Conservation (phyloP, 139 green algal species). For the Zygnema circumcarinatum region DNA sequence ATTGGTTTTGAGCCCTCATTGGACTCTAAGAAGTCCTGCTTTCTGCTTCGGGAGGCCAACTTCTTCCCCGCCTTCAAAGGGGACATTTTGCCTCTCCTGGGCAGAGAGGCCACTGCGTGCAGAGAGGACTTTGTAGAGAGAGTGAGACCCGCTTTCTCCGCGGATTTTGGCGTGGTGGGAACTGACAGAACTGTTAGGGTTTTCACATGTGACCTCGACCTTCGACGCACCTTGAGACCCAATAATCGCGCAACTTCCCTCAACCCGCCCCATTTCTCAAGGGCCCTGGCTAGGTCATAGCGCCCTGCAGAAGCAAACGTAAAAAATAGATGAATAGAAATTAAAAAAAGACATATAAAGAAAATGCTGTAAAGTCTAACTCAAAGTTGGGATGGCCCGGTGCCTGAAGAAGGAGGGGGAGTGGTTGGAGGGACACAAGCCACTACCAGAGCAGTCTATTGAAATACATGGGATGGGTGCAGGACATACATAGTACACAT, state of each 20-base stretch:
- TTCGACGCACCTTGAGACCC: slow-evolving; percentile 11
- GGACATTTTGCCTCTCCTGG: neutral
- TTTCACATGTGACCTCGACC: neutral
- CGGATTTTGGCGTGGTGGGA: neutral
- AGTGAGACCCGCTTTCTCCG: neutral
- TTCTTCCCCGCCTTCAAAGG: neutral
- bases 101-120: neutral
- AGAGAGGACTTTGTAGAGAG: neutral
- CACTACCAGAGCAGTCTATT: no score
- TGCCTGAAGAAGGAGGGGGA: no score
- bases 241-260: slow-evolving; percentile 12
- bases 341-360: no score
- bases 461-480: no score
- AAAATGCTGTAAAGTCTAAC: no score
- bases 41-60: neutral
- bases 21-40: neutral
- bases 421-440: no score
- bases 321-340: neutral
- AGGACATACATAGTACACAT: no score
- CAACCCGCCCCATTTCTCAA: slow-evolving; percentile 9
- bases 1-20: slow-evolving; percentile 9
- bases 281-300: slow-evolving; percentile 4
- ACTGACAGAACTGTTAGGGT: neutral
- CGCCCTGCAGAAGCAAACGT: neutral
- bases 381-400: no score